A percentile compares a stretch with the other conserved stretches of the same genome.
phyloP scores from a whole-genome alignment of 176 grass and related monocot genomes.

The Bothriochloa decipiens region DNA sequence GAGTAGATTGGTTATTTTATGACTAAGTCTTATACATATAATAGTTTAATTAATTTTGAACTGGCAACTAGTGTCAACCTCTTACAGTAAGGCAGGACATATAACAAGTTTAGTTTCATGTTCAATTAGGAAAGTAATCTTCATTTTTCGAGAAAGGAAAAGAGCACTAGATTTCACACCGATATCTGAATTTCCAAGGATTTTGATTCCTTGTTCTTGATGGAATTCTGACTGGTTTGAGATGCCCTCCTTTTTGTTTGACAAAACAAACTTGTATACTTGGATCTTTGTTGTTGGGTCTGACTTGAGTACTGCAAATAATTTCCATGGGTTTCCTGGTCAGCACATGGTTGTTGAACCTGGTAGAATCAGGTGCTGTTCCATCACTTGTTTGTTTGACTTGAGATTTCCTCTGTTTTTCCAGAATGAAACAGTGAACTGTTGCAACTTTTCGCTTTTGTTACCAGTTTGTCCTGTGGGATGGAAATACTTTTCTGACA shows the following conservation, averaged over 20 bases:
- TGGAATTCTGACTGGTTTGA: conserved; percentile 4
- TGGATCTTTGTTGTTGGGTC: conserved; percentile 1
- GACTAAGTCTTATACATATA: background rate
- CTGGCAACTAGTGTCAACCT: background rate
- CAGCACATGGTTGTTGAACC: background rate
- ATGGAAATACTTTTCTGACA: background rate
- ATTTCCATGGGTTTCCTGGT: conserved; percentile 18
- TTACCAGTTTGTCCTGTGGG: background rate
- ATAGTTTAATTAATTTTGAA: background rate
- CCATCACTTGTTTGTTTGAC: conserved; percentile 11
- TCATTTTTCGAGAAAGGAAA: background rate
- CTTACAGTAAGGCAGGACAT: background rate
- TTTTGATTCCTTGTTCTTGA: conserved; percentile 12
- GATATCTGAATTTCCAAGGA: background rate
- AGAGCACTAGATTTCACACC: background rate
- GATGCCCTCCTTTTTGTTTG: background rate
- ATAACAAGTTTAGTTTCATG: background rate
- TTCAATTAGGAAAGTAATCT: conserved; percentile 10
- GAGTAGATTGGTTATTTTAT: background rate
- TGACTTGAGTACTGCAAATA: background rate
- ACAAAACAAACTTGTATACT: background rate
- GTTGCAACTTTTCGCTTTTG: background rate
- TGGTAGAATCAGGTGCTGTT: background rate
- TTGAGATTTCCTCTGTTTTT: conserved; percentile 5
- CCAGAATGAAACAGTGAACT: background rate